Conservation (phyloP, 495 filamentous ascomycete genomes). For the Aspergillus nidulans region DNA sequence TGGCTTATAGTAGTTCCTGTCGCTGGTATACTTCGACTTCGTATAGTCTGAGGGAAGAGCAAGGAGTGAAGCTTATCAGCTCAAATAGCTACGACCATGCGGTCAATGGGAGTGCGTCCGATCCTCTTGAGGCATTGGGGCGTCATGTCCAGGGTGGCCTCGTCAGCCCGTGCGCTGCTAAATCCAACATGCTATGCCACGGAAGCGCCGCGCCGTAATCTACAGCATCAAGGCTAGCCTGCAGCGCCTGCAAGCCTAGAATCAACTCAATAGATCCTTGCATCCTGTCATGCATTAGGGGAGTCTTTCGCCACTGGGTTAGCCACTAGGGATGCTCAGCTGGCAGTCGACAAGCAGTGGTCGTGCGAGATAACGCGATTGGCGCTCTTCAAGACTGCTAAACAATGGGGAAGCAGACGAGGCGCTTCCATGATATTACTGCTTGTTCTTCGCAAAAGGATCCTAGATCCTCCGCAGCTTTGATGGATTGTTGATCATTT, state of each 20-base stretch:
- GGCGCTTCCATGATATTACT: neutral
- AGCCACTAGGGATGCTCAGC: neutral
- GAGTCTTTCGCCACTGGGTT: neutral
- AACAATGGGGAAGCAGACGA: neutral
- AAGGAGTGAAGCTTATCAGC: conserved; percentile 10
- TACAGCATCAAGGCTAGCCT: neutral
- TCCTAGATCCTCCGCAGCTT: neutral
- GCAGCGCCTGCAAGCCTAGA: neutral
- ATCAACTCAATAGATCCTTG: conserved; percentile 1
- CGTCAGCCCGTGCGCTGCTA: neutral
- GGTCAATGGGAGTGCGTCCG: neutral
- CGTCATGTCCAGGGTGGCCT: neutral
- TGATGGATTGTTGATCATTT: neutral
- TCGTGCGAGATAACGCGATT: conserved; percentile 8
- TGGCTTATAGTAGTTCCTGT: too few species aligned
- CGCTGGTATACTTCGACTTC: neutral
- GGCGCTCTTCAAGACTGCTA: neutral
- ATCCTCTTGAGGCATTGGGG: neutral
- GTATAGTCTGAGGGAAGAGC: neutral
- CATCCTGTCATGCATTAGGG: conserved; percentile 3
- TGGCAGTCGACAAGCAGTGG: conserved; percentile 3
- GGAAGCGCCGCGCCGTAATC: neutral
- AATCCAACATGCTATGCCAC: neutral
- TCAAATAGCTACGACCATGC: conserved; percentile 13
- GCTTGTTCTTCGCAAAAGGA: neutral